Percentiles rank a stretch among this genome's conserved stretches.
Conservation (phyloP, 805 yeast species). For the Teunomyces pallodes region DNA sequence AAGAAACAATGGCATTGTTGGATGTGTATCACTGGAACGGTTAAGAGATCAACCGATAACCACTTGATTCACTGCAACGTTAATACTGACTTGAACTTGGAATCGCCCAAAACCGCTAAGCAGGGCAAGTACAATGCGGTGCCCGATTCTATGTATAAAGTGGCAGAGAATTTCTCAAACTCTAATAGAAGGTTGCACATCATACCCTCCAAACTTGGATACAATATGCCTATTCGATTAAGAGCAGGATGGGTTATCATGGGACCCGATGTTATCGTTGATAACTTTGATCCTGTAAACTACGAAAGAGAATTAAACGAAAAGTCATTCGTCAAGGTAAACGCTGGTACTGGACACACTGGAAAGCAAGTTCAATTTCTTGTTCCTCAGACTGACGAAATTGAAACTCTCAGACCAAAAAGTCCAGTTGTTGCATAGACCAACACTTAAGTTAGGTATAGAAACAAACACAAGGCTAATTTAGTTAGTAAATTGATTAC, state of each 20-base stretch:
- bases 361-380: conserved; percentile 44
- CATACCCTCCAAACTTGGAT: conserved; percentile 70
- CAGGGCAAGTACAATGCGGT: conserved; percentile 23
- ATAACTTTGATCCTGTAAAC: conserved; percentile 52
- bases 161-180: conserved; percentile 86
- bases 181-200: conserved; percentile 83
- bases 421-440: conserved; percentile 49
- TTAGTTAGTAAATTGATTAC: conserved; percentile 1
- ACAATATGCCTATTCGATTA: conserved; percentile 56
- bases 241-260: conserved; percentile 91
- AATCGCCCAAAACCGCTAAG: conserved; percentile 24
- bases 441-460: neutral
- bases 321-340: conserved; percentile 29
- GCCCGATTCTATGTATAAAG: conserved; percentile 73
- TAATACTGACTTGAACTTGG: conserved; percentile 83
- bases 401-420: conserved; percentile 80
- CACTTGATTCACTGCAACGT: conserved; percentile 89
- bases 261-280: conserved; percentile 77
- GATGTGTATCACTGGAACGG: conserved; percentile 97
- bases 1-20: conserved; percentile 94
- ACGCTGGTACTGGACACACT: conserved; percentile 14
- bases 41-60: conserved; percentile 77
- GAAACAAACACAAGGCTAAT: neutral
- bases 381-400: conserved; percentile 68
- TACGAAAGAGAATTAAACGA: conserved; percentile 31